Evolutionary conservation across 768 basidiomycete genomes (phyloP).

Genomic region (Trichaptum fuscoviolaceum): DNA sequence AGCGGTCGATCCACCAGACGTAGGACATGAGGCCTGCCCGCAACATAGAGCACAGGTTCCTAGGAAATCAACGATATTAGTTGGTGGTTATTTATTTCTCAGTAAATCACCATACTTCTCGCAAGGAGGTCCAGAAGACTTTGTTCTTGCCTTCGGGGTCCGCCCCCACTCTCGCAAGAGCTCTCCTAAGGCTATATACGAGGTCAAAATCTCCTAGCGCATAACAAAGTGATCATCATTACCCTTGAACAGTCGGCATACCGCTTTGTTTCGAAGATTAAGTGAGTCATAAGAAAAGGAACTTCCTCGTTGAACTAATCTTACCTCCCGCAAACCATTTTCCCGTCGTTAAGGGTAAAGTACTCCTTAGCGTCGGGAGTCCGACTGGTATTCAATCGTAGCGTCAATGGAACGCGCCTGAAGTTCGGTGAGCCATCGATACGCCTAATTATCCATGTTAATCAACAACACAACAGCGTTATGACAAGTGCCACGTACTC

Average conservation of each 20-base stretch:
- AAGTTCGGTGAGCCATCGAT: slow-evolving; percentile 96
- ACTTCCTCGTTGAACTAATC: neutral
- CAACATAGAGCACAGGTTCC: slow-evolving; percentile 92
- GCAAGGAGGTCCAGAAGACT: slow-evolving; percentile 91
- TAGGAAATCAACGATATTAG: slow-evolving; percentile 23
- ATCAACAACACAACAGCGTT: neutral
- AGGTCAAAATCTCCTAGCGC: slow-evolving; percentile 2
- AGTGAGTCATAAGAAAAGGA: slow-evolving; percentile 5
- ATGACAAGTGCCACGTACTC: slow-evolving; percentile 52
- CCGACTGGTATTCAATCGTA: slow-evolving; percentile 27
- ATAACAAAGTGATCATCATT: slow-evolving; percentile 16
- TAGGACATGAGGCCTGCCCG: slow-evolving; percentile 84
- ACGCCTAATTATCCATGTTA: slow-evolving; percentile 38
- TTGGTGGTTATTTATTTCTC: neutral
- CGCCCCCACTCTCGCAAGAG: slow-evolving; percentile 75
- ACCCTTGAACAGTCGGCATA: slow-evolving; percentile 95
- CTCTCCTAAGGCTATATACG: slow-evolving; percentile 60
- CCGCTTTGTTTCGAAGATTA: slow-evolving; percentile 48
- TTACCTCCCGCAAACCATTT: slow-evolving; percentile 77
- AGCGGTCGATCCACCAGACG: slow-evolving; percentile 83
- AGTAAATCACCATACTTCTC: slow-evolving; percentile 55
- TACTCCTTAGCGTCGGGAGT: slow-evolving; percentile 28
- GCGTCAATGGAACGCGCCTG: slow-evolving; percentile 67
- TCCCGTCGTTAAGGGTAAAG: slow-evolving; percentile 38
- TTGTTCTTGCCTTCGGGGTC: slow-evolving; percentile 67